Percentiles rank a stretch among this genome's conserved stretches.
Evolutionary conservation across 2,329 filamentous ascomycete genomes (phyloP).

Genomic region (Ceratocystis colombiana): DNA sequence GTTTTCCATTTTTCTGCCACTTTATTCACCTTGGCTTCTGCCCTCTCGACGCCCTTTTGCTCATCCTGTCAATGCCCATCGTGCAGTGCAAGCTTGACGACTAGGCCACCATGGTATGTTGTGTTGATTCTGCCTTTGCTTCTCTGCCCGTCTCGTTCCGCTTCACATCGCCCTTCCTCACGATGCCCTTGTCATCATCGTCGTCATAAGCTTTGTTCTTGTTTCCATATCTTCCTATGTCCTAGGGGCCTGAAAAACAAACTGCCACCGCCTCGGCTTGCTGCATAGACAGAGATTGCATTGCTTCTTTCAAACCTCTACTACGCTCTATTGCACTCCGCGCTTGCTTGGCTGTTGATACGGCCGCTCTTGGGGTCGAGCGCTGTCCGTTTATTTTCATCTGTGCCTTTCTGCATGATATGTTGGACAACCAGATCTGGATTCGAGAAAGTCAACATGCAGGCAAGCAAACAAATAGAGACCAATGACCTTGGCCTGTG

Average conservation of each 20-base stretch:
- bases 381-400: background rate
- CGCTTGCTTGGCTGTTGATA: background rate
- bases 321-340: no score
- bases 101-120: constrained; percentile 5
- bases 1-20: constrained; percentile 30
- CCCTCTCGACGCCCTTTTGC: constrained; percentile 7
- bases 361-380: background rate
- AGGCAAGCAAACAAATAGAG: background rate
- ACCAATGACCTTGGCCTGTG: background rate
- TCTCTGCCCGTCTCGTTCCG: background rate
- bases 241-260: background rate
- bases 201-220: background rate
- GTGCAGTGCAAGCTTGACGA: constrained; percentile 5
- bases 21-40: background rate
- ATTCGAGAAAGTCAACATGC: background rate
- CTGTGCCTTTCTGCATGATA: background rate
- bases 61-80: constrained; percentile 9
- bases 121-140: background rate
- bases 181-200: background rate
- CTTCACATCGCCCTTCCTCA: background rate
- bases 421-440: background rate
- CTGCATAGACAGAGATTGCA: background rate
- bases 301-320: background rate
- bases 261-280: background rate
- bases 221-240: background rate